Evolutionary conservation across 2,329 filamentous ascomycete species (phyloP).

Genomic region (Claviceps humidiphila): DNA sequence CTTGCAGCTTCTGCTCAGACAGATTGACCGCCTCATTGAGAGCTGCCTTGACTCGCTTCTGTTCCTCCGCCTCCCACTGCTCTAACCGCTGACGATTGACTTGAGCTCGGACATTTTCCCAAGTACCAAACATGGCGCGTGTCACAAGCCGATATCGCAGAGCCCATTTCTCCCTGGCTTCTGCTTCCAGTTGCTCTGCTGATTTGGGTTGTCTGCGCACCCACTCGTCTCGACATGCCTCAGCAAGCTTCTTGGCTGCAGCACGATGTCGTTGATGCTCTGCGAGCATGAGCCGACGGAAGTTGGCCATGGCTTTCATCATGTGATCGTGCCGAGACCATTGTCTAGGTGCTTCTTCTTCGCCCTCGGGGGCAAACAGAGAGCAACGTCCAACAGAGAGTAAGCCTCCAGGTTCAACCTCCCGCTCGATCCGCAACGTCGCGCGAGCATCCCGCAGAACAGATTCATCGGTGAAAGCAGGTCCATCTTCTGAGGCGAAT

Average conservation of each 20-base stretch:
- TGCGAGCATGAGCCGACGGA: conserved; percentile 64
- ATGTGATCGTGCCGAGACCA: conserved; percentile 86
- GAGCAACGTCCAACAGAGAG: conserved; percentile 59
- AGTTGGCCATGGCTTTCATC: conserved; percentile 63
- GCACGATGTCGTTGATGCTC: conserved; percentile 68
- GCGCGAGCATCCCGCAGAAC: conserved; percentile 54
- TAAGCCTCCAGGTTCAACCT: conserved; percentile 60
- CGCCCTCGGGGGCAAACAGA: conserved; percentile 57
- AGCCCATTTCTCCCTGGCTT: conserved; percentile 56
- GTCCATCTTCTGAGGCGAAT: conserved; percentile 40
- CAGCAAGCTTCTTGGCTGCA: conserved; percentile 67
- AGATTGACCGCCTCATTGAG: conserved; percentile 61
- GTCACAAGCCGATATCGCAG: conserved; percentile 60
- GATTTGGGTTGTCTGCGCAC: conserved; percentile 59
- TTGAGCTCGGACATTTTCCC: conserved; percentile 50
- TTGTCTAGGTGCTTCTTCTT: conserved; percentile 60
- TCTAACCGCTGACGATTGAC: conserved; percentile 46
- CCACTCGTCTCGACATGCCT: conserved; percentile 67
- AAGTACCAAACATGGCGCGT: conserved; percentile 40
- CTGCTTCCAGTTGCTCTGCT: conserved; percentile 67
- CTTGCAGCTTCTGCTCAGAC: conserved; percentile 55
- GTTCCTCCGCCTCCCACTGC: conserved; percentile 53
- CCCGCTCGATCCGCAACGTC: conserved; percentile 58
- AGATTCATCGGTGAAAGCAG: conserved; percentile 45
- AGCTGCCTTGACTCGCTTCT: conserved; percentile 51